phyloP scores from a whole-genome alignment of 2,329 filamentous ascomycete genomes.

The Epicoccum sorghinum region DNA sequence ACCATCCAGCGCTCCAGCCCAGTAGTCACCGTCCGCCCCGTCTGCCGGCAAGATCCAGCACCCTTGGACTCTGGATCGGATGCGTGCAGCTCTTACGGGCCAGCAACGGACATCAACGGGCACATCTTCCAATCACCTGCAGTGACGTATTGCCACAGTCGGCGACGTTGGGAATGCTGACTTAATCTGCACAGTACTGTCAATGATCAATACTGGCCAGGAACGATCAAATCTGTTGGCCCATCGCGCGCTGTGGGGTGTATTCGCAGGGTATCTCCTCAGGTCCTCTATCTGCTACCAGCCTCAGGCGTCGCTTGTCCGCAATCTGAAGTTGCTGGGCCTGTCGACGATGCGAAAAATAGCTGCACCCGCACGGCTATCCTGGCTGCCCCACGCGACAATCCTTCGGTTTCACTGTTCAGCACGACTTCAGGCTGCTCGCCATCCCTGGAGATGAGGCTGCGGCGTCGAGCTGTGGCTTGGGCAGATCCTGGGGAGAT shows the following conservation, averaged over 20 bases:
- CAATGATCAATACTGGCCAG: constrained; percentile 10
- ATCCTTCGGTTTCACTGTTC: constrained; percentile 1
- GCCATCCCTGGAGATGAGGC: constrained; percentile 10
- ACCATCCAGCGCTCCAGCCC: constrained; percentile 11
- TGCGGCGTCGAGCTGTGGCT: constrained; percentile 17
- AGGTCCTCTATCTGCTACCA: constrained; percentile 29
- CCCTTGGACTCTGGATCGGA: constrained; percentile 20
- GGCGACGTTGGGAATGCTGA: constrained; percentile 11
- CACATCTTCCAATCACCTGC: constrained; percentile 11
- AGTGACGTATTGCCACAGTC: not conserved
- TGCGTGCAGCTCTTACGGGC: constrained; percentile 19
- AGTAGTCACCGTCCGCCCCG: constrained; percentile 11
- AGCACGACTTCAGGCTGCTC: constrained; percentile 2
- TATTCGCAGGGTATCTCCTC: constrained; percentile 5
- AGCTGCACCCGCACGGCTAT: constrained; percentile 1
- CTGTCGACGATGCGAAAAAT: constrained; percentile 7
- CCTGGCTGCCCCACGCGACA: constrained; percentile 11
- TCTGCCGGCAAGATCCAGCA: constrained; percentile 18
- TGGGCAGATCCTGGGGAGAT: constrained; percentile 14
- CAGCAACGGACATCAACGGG: constrained; percentile 20
- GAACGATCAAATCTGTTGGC: constrained; percentile 3
- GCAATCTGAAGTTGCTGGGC: constrained; percentile 2
- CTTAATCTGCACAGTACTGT: constrained; percentile 12
- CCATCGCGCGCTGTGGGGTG: constrained; percentile 9
- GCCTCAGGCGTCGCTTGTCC: constrained; percentile 3